These are phyloP conservation scores for Saccharum spontaneum DNA, from an alignment of 176 grass and related monocot species.

Conservation along the genomic window DNA sequence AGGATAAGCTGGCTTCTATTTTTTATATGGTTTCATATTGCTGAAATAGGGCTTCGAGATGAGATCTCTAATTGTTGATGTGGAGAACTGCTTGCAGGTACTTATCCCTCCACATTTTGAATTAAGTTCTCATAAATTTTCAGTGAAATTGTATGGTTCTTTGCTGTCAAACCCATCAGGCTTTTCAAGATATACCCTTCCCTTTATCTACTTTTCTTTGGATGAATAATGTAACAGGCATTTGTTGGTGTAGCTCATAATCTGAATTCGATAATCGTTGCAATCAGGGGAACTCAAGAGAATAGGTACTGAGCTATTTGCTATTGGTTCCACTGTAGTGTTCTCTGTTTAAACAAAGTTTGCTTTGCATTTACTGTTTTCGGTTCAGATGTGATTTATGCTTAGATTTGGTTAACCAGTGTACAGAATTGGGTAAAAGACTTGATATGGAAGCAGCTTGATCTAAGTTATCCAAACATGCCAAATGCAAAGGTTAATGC, in stretches of 20 bases:
- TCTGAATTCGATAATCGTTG: slow-evolving; percentile 72
- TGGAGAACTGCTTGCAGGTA: slow-evolving; percentile 93
- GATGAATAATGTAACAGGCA: slow-evolving; percentile 6
- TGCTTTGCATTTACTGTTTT: neutral
- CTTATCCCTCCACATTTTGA: slow-evolving; percentile 23
- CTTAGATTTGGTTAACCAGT: slow-evolving; percentile 45
- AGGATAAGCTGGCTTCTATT: neutral
- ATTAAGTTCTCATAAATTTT: slow-evolving; percentile 5
- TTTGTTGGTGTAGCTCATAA: slow-evolving; percentile 69
- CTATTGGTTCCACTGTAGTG: neutral
- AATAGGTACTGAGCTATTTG: slow-evolving; percentile 60
- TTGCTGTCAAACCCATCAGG: neutral
- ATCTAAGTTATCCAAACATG: slow-evolving; percentile 84
- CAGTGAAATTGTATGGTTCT: neutral
- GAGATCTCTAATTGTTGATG: slow-evolving; percentile 82
- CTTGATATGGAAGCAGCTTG: slow-evolving; percentile 91
- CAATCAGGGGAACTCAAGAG: slow-evolving; percentile 97
- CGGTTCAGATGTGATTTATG: neutral
- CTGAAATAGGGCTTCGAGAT: slow-evolving; percentile 86
- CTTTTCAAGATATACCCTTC: slow-evolving; percentile 6
- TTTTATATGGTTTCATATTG: slow-evolving; percentile 27
- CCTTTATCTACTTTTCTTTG: neutral
- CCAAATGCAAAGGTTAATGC: slow-evolving; percentile 50
- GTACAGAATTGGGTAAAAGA: slow-evolving; percentile 86
- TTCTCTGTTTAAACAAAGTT: neutral